Evolutionary conservation across 2,329 filamentous ascomycete genomes (phyloP).

Genomic region (Trichoderma cornu-damae): DNA sequence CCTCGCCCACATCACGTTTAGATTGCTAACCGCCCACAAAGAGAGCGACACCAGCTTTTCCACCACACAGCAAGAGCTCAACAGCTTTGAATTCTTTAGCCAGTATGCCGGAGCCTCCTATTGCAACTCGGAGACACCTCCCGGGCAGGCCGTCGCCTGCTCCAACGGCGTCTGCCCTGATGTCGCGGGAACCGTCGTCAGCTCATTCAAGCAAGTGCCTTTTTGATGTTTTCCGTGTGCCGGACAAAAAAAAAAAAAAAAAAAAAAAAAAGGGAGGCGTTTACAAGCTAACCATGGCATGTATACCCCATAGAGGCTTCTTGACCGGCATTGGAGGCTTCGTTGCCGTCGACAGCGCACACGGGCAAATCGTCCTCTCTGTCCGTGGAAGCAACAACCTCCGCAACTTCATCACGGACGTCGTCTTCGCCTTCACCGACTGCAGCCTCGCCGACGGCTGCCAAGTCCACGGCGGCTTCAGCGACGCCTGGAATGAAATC

Average conservation of each 20-base stretch:
- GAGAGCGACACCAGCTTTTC: constrained; percentile 3
- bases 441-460: constrained; percentile 40
- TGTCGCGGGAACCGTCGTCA: constrained; percentile 42
- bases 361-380: constrained; percentile 52
- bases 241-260: background rate
- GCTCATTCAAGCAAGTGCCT: constrained; percentile 38
- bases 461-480: constrained; percentile 54
- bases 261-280: background rate
- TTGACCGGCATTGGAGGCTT: constrained; percentile 46
- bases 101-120: constrained; percentile 50
- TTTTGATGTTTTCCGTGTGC: background rate
- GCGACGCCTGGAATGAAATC: constrained; percentile 53
- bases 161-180: constrained; percentile 39
- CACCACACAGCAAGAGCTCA: constrained; percentile 30
- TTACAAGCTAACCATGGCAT: constrained; percentile 9
- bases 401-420: constrained; percentile 59
- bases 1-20: background rate
- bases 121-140: constrained; percentile 44
- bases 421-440: constrained; percentile 30
- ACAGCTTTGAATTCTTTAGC: constrained; percentile 43
- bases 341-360: constrained; percentile 45
- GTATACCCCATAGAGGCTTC: constrained; percentile 34
- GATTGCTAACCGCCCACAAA: background rate
- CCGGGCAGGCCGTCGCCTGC: constrained; percentile 42
- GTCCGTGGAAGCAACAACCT: constrained; percentile 55